Conservation (phyloP, 805 yeast species). For the Priceomyces medius region DNA sequence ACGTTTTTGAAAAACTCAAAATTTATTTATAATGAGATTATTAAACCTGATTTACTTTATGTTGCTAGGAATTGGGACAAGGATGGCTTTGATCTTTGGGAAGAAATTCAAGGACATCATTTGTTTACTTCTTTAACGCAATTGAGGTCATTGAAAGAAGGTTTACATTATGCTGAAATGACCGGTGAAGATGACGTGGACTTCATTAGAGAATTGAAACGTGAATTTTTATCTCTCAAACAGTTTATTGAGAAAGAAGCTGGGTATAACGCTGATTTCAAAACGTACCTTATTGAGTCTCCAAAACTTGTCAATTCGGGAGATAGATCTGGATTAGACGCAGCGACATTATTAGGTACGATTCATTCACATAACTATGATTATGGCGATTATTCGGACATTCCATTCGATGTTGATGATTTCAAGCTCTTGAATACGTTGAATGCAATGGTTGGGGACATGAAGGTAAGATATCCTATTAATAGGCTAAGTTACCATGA, state of each 20-base stretch:
- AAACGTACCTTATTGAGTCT: constrained; percentile 66
- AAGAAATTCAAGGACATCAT: constrained; percentile 73
- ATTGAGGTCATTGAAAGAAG: constrained; percentile 63
- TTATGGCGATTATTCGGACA: constrained; percentile 30
- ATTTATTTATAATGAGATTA: constrained; percentile 49
- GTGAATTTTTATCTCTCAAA: constrained; percentile 33
- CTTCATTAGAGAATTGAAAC: constrained; percentile 28
- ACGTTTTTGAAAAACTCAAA: constrained; percentile 24
- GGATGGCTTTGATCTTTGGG: constrained; percentile 89
- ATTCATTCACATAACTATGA: constrained; percentile 49
- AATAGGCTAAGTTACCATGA: constrained; percentile 47
- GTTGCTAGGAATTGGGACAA: constrained; percentile 59
- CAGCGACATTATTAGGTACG: constrained; percentile 63
- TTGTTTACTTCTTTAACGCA: constrained; percentile 79
- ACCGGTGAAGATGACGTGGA: constrained; percentile 19
- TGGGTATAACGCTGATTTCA: constrained; percentile 33
- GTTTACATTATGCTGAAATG: constrained; percentile 39
- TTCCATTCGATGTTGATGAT: constrained; percentile 67
- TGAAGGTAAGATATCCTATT: constrained; percentile 75
- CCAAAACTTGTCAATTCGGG: constrained; percentile 45
- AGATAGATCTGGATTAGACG: constrained; percentile 70
- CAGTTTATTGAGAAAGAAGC: constrained; percentile 38
- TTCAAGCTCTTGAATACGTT: constrained; percentile 61
- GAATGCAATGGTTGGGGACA: constrained; percentile 58
- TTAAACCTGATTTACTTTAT: constrained; percentile 71